Evolutionary conservation across 1,284 basidiomycete genomes (phyloP), one percentile per base, ranked within the genome.

Genomic region (Porogramme epimiltina): DNA sequence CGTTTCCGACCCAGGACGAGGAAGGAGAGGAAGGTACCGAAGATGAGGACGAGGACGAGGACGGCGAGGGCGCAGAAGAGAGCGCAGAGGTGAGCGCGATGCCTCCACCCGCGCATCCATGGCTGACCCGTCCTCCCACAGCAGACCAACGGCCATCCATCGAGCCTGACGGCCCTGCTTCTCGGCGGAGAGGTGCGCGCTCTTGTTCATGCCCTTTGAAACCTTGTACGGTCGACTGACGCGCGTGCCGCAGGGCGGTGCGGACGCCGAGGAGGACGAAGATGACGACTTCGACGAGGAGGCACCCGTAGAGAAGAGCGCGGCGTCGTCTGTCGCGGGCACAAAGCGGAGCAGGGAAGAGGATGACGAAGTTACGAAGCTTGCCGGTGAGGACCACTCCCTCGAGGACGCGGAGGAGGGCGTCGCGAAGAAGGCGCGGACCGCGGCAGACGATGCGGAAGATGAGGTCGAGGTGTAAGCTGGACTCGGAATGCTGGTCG

Each of bases 331-430:
- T 10, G 62, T 60, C 41, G 60, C 65, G 10, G 66, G 65, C 11
- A 60, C 51, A 70, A 77, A 69, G 73, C 76, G 65, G 62, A 71
- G 60, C 57, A 60, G 51, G 62, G 71, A 62, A 64, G 73, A 65
- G 9, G 74, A 77, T 16, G 70, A 59, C 19, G 72, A 72, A 11
- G 70, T 43, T 37, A 16, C 34, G 34, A 53, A 59, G 46, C 48
- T 63, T 24, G 42, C 61, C 23, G 62, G 62, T 3, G 62, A 66
- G 47, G 62, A 65, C 36, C 62, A 62, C 13, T 60, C 62, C 48
- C 54, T 62, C 45, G 68, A 73, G 49, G 70, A 73, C 47, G 71
- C 70, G 47, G 62, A 68, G 49, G 77, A 79, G 67, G 74, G 73
- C 52, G 68, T 71, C 51, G 76, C 76, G 24, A 66, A 66, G 55